Conservation (phyloP, 306 rosid species). For the Rosa multiflora region DNA sequence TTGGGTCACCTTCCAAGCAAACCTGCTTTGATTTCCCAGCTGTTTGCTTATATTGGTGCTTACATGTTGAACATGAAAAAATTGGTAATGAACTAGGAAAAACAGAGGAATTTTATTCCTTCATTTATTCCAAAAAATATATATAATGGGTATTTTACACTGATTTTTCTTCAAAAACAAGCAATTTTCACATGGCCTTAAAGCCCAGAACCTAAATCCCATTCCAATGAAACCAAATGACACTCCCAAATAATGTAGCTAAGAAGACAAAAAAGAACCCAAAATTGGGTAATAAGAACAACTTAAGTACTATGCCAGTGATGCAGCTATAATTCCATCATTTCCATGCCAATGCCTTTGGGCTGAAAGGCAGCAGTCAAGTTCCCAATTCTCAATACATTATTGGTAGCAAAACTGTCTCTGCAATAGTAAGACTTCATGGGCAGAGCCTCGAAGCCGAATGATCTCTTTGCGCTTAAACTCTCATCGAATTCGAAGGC, state of each 20-base stretch:
- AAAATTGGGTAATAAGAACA: neutral
- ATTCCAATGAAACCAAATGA: no score
- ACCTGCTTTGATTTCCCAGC: conserved; percentile 35
- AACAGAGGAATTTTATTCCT: neutral
- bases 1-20: conserved; percentile 62
- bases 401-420: conserved; percentile 31
- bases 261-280: neutral
- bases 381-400: conserved; percentile 49
- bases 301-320: neutral
- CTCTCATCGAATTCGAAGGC: conserved; percentile 1
- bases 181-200: neutral
- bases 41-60: conserved; percentile 27
- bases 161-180: neutral
- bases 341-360: neutral
- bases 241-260: neutral
- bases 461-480: conserved; percentile 20
- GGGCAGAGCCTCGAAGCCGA: conserved; percentile 42
- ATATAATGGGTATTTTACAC: neutral
- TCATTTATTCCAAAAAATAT: neutral
- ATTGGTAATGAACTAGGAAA: neutral
- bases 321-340: neutral
- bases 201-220: neutral
- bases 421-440: conserved; percentile 40
- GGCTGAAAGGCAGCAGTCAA: conserved; percentile 50
- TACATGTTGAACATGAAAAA: neutral